Evolutionary conservation across 2,329 filamentous ascomycete species (phyloP), one percentile per base, ranked within the genome.

Genomic region (Bertia moriformis): DNA sequence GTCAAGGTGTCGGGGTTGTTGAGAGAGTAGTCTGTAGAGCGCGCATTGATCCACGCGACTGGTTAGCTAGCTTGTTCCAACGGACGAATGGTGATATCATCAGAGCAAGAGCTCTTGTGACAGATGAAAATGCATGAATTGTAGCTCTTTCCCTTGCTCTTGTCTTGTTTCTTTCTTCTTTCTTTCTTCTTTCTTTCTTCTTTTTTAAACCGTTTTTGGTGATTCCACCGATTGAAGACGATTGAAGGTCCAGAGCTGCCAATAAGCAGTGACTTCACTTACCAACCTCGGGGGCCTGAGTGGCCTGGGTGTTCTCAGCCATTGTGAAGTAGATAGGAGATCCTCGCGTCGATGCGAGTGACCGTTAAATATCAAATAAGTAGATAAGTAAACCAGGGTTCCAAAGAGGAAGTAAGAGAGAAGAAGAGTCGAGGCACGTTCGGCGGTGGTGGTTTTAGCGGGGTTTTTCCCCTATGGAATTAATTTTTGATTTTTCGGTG

Each of bases 1-100:
- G 91, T 96, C 53, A 98, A 74, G 53, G 87, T 95, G 61, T 93
- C 84, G 45, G 84, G 85, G 70, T 93, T 91, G 62, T 78, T 84
- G 61, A 95, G 77, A 50, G 83, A 74, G 68, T 93, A 88, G 61
- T 93, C 85, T 93, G 51, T n/a, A 29, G n/a, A n/a, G n/a, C n/a
- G n/a, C n/a, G n/a, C n/a, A n/a, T n/a, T n/a, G n/a, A n/a, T n/a
- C n/a, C n/a, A n/a, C n/a, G n/a, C n/a, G n/a, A n/a, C n/a, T n/a
- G n/a, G n/a, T n/a, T n/a, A n/a, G n/a, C n/a, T n/a, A n/a, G n/a
- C n/a, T n/a, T n/a, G n/a, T n/a, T n/a, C n/a, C n/a, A n/a, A n/a
- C n/a, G n/a, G n/a, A n/a, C n/a, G n/a, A n/a, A n/a, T n/a, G n/a
- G n/a, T n/a, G n/a, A n/a, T n/a, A n/a, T n/a, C n/a, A n/a, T n/a